Conservation (phyloP, 2,329 filamentous ascomycete species). For the Colletotrichum agaves region DNA sequence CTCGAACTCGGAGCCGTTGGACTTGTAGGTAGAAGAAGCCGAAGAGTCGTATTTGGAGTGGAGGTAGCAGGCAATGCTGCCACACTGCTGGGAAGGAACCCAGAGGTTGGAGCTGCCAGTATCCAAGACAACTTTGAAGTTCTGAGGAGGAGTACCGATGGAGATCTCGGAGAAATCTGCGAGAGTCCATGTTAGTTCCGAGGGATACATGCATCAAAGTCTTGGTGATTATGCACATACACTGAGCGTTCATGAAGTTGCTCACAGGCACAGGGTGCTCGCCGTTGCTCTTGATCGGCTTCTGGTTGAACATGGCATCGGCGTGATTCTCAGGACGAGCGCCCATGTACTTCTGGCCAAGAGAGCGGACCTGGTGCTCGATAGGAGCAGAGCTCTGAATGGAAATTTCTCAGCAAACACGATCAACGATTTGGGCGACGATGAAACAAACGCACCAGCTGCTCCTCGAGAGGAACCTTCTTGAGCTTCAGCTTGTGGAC, state of each 20-base stretch:
- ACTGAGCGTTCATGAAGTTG: constrained; percentile 99
- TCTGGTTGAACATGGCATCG: constrained; percentile 83
- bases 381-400: constrained; percentile 79
- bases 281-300: constrained; percentile 71
- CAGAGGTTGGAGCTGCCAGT: constrained; percentile 99
- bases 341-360: constrained; percentile 98
- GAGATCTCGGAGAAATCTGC: constrained; percentile 96
- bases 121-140: constrained; percentile 98
- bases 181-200: neutral
- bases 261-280: constrained; percentile 87
- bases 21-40: constrained; percentile 88
- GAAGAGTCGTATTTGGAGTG: constrained; percentile 97
- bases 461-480: constrained; percentile 92
- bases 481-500: constrained; percentile 98
- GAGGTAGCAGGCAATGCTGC: constrained; percentile 97
- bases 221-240: constrained; percentile 66
- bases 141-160: constrained; percentile 90
- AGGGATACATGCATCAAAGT: neutral
- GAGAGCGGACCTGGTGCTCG: constrained; percentile 80
- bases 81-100: constrained; percentile 92
- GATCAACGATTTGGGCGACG: neutral
- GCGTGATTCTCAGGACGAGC: constrained; percentile 74
- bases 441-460: constrained; percentile 75
- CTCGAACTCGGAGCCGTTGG: constrained; percentile 91
- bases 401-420: constrained; percentile 33